Percentiles rank a stretch among this genome's conserved stretches.
These are phyloP conservation scores for Ustilago nuda DNA, from an alignment of 1,284 basidiomycete genomes.

Conservation along the genomic window DNA sequence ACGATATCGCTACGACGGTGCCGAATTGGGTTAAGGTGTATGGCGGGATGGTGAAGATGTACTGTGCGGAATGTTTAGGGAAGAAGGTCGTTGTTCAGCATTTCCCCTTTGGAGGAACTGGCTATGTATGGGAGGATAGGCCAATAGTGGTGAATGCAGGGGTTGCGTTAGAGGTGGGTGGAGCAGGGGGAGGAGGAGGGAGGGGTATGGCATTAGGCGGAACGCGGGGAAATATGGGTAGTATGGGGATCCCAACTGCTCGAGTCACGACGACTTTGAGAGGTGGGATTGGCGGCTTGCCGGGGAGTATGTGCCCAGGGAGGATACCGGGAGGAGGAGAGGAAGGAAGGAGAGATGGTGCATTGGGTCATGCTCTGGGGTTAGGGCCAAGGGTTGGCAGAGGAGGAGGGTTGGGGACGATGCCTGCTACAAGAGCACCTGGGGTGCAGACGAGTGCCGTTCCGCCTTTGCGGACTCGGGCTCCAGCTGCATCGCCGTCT, in stretches of 20 bases:
- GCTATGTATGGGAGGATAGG: slow-evolving; percentile 34
- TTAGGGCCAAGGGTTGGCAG: slow-evolving; percentile 7
- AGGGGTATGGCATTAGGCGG: slow-evolving; percentile 32
- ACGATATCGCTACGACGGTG: slow-evolving; percentile 86
- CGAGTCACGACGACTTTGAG: slow-evolving; percentile 6
- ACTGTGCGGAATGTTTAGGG: slow-evolving; percentile 91
- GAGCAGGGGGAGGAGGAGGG: neutral
- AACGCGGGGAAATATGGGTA: slow-evolving; percentile 32
- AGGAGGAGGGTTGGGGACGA: neutral
- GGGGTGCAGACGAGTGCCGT: neutral
- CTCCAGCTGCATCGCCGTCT: neutral
- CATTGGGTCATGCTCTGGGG: slow-evolving; percentile 14
- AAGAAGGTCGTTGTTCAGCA: slow-evolving; percentile 98
- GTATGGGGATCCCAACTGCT: slow-evolving; percentile 40
- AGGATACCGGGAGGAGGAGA: neutral
- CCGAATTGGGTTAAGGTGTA: slow-evolving; percentile 90
- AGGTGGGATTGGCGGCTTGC: neutral
- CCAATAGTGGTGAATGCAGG: neutral
- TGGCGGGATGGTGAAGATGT: slow-evolving; percentile 93
- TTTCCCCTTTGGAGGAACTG: slow-evolving; percentile 78
- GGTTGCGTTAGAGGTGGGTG: neutral
- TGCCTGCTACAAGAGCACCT: neutral
- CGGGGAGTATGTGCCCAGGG: neutral
- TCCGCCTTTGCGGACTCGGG: slow-evolving; percentile 8
- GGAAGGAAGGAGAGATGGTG: neutral